Percentiles rank a stretch among this genome's conserved stretches.
Evolutionary conservation across 768 basidiomycete species (phyloP).

Genomic region (Trametes maxima): DNA sequence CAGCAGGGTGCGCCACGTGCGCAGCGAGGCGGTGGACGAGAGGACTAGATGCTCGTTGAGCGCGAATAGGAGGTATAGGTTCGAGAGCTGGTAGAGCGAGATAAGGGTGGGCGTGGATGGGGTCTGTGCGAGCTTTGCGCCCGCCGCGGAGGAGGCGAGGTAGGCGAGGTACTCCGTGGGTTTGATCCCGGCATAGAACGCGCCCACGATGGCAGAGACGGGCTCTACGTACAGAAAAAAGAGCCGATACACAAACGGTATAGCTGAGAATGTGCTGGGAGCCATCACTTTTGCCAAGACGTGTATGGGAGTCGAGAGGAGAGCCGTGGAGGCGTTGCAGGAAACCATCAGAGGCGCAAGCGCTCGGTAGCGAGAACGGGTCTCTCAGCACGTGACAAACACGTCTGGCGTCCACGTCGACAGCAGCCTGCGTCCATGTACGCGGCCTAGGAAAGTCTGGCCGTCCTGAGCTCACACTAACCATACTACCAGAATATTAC

Average conservation of each 20-base stretch:
- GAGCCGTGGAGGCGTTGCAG: neutral
- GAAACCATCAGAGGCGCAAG: neutral
- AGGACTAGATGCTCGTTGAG: constrained; percentile 53
- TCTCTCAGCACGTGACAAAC: constrained; percentile 16
- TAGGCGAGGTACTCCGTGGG: constrained; percentile 43
- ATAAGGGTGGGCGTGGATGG: constrained; percentile 40
- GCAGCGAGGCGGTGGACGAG: constrained; percentile 42
- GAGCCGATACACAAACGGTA: constrained; percentile 39
- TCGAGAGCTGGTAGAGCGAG: constrained; percentile 50
- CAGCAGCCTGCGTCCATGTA: no score
- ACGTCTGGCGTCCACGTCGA: no score
- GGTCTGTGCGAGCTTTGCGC: neutral
- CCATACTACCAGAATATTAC: no score
- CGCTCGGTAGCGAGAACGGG: neutral
- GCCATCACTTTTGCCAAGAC: neutral
- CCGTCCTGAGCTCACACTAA: no score
- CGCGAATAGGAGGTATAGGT: constrained; percentile 54
- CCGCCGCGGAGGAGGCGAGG: constrained; percentile 31
- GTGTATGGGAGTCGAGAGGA: neutral
- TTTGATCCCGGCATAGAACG: constrained; percentile 48
- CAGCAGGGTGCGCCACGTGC: constrained; percentile 47
- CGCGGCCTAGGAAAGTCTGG: neutral
- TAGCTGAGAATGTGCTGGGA: neutral
- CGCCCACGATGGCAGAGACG: constrained; percentile 50
- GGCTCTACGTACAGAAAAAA: constrained; percentile 58